A percentile compares a stretch with the other conserved stretches of the same genome.
Conservation (phyloP, 2,329 filamentous ascomycete species). For the Thyridium curvatum region DNA sequence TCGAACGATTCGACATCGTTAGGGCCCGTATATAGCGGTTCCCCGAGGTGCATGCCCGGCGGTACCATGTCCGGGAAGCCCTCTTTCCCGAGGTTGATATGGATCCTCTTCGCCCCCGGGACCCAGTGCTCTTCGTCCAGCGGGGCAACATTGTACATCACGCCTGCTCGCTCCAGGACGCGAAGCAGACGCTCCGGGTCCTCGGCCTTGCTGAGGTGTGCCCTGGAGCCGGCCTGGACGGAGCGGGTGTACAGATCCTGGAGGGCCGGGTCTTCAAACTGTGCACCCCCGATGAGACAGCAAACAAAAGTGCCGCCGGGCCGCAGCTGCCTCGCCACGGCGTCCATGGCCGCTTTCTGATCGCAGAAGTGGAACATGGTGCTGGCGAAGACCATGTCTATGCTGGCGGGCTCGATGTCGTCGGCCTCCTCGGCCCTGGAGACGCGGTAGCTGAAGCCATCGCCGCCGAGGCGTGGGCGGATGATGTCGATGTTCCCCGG, state of each 20-base stretch:
- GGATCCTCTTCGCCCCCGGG: background rate
- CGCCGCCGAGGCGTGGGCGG: slow-evolving; percentile 5
- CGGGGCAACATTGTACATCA: slow-evolving; percentile 1
- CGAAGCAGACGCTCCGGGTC: background rate
- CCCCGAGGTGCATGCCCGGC: too few relatives aligned
- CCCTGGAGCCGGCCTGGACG: too few relatives aligned
- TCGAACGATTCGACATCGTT: slow-evolving; percentile 3
- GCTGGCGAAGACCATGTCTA: slow-evolving; percentile 10
- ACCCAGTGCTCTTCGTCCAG: background rate
- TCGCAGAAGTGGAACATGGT: slow-evolving; percentile 11
- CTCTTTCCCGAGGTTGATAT: slow-evolving; percentile 1
- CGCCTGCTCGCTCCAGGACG: slow-evolving; percentile 1
- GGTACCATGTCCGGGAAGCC: background rate
- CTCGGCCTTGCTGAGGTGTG: background rate
- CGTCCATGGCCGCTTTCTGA: slow-evolving; percentile 9
- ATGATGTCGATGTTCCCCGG: slow-evolving; percentile 11
- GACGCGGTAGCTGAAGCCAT: slow-evolving; percentile 9
- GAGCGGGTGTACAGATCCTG: slow-evolving; percentile 3
- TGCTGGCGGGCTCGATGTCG: slow-evolving; percentile 7
- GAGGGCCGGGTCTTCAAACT: slow-evolving; percentile 1
- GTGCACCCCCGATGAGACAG: slow-evolving; percentile 4
- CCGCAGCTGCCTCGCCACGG: slow-evolving; percentile 8
- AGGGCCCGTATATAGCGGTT: background rate
- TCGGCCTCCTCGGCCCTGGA: slow-evolving; percentile 10
- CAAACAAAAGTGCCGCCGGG: slow-evolving; percentile 13